Conservation (phyloP, 2,329 filamentous ascomycete genomes). For the Alternaria consortialis region DNA sequence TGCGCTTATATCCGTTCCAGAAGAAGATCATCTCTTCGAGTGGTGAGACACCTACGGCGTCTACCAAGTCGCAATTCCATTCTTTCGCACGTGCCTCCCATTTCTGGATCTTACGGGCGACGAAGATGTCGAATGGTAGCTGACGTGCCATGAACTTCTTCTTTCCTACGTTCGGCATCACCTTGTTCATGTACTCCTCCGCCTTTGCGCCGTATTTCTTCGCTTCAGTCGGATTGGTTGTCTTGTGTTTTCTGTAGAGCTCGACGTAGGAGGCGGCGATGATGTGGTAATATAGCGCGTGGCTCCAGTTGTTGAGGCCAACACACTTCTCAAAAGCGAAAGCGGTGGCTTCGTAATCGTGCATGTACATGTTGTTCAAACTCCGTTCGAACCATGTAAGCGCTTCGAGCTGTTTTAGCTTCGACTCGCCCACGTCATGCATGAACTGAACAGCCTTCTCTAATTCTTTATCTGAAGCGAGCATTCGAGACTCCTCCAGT, state of each 20-base stretch:
- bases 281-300: conserved; percentile 88
- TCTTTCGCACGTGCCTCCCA: conserved; percentile 82
- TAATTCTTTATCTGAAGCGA: conserved; percentile 72
- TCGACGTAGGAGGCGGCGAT: conserved; percentile 81
- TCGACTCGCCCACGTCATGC: conserved; percentile 66
- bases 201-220: conserved; percentile 60
- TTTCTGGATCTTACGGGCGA: conserved; percentile 82
- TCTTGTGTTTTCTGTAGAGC: conserved; percentile 73
- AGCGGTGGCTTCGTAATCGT: conserved; percentile 78
- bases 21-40: conserved; percentile 92
- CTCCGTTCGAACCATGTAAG: conserved; percentile 86
- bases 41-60: conserved; percentile 82
- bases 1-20: conserved; percentile 89
- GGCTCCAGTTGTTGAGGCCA: conserved; percentile 81
- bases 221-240: conserved; percentile 53
- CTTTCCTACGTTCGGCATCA: conserved; percentile 77
- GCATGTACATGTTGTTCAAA: conserved; percentile 78
- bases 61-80: conserved; percentile 71
- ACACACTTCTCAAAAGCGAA: conserved; percentile 71
- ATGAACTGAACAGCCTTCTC: conserved; percentile 73
- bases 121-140: conserved; percentile 88
- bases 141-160: conserved; percentile 91
- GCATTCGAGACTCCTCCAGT: conserved; percentile 84
- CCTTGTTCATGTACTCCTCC: conserved; percentile 74
- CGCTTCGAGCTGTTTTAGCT: conserved; percentile 88